Percentiles rank a stretch among this genome's conserved stretches.
phyloP scores from a whole-genome alignment of 2,329 filamentous ascomycete species.

The Fusarium xylarioides region DNA sequence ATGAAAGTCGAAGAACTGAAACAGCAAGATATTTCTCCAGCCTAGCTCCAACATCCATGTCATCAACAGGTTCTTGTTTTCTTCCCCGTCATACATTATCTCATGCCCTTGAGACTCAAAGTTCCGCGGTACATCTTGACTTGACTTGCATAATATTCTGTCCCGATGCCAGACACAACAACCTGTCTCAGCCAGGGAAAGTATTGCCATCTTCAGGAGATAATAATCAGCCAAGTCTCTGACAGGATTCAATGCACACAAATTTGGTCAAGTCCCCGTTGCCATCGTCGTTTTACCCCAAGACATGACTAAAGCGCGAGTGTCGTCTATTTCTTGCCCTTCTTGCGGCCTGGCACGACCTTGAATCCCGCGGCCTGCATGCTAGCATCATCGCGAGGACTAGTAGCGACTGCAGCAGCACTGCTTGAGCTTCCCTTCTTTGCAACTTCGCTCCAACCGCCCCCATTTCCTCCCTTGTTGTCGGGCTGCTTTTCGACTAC shows the following conservation, averaged over 20 bases:
- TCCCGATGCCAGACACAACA: background rate
- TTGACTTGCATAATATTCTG: background rate
- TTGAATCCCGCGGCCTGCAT: slow-evolving; percentile 75
- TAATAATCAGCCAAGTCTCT: slow-evolving; percentile 4
- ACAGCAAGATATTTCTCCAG: slow-evolving; percentile 2
- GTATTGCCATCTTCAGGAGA: background rate
- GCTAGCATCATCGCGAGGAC: slow-evolving; percentile 55
- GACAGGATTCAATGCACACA: slow-evolving; percentile 10
- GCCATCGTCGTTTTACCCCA: no score
- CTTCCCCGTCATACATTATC: background rate
- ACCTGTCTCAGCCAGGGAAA: background rate
- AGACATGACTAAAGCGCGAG: no score
- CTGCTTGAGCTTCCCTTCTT: slow-evolving; percentile 77
- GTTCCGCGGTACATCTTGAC: background rate
- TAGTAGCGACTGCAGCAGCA: slow-evolving; percentile 25
- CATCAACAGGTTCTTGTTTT: background rate
- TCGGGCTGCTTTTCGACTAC: slow-evolving; percentile 78
- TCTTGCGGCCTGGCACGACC: slow-evolving; percentile 92
- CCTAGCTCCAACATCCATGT: background rate
- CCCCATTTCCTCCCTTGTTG: slow-evolving; percentile 58
- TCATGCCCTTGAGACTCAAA: background rate
- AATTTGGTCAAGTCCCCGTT: background rate
- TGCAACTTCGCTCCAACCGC: slow-evolving; percentile 96
- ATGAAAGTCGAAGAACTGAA: slow-evolving; percentile 8
- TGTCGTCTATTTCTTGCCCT: slow-evolving; percentile 74